Percentiles rank a stretch among this genome's conserved stretches.
phyloP scores from a whole-genome alignment of 2,329 filamentous ascomycete species.

The Bipolaris gigantea region DNA sequence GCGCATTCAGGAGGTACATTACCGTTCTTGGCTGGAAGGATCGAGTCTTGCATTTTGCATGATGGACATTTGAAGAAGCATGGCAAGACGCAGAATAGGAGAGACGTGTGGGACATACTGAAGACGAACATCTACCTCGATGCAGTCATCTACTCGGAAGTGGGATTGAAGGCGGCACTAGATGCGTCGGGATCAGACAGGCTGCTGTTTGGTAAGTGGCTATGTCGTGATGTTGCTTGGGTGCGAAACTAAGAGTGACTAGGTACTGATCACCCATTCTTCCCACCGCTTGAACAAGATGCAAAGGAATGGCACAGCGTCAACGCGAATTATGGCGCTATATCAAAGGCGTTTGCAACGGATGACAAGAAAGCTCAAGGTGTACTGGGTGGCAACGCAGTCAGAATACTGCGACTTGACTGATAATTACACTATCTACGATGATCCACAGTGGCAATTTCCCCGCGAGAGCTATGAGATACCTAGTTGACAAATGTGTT shows the following conservation, averaged over 20 bases:
- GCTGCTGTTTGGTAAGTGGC: constrained; percentile 67
- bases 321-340: constrained; percentile 59
- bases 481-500: neutral
- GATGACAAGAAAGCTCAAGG: constrained; percentile 52
- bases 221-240: neutral
- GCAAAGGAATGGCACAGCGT: constrained; percentile 73
- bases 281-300: constrained; percentile 69
- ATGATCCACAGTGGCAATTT: neutral
- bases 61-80: constrained; percentile 72
- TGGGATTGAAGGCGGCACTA: constrained; percentile 71
- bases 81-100: constrained; percentile 60
- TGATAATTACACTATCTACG: neutral
- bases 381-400: constrained; percentile 64
- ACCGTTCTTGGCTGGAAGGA: constrained; percentile 83
- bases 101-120: constrained; percentile 65
- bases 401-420: constrained; percentile 52
- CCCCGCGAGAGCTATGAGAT: neutral
- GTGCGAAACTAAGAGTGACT: constrained; percentile 40
- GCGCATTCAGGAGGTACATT: constrained; percentile 88
- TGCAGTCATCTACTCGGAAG: constrained; percentile 79
- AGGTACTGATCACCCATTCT: constrained; percentile 81
- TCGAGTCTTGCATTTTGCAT: constrained; percentile 84
- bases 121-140: constrained; percentile 83
- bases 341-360: constrained; percentile 55
- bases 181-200: constrained; percentile 68